Evolutionary conservation across 805 yeast genomes (phyloP).

Genomic region (Babjeviella inositovora): DNA sequence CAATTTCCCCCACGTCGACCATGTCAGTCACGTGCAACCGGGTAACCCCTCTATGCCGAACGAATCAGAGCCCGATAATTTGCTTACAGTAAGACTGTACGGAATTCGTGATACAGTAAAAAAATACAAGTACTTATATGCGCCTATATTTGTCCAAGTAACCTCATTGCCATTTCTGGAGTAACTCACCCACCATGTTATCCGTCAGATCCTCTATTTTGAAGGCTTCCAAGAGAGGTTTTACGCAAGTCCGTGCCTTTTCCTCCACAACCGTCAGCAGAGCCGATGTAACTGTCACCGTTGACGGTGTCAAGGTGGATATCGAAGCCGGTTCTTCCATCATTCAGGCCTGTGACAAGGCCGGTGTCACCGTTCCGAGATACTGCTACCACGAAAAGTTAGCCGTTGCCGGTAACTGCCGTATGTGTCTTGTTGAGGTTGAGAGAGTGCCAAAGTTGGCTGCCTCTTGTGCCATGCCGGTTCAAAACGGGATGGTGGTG

Average conservation of each 20-base stretch:
- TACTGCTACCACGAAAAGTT: conserved; percentile 87
- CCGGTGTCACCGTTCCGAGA: conserved; percentile 77
- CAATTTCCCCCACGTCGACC: too few relatives aligned
- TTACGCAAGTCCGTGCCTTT: conserved; percentile 10
- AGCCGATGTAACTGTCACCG: conserved; percentile 37
- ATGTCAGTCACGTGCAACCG: too few relatives aligned
- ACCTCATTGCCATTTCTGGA: too few relatives aligned
- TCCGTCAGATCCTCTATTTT: too few relatives aligned
- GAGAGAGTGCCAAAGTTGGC: conserved; percentile 82
- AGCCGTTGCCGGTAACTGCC: conserved; percentile 84
- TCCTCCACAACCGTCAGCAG: conserved; percentile 12
- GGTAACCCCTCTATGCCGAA: too few relatives aligned
- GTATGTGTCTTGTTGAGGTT: conserved; percentile 85
- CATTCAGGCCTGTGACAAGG: conserved; percentile 84
- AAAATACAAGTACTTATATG: too few relatives aligned
- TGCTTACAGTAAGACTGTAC: too few relatives aligned
- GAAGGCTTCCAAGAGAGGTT: background rate
- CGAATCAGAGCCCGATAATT: too few relatives aligned
- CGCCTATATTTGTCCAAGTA: too few relatives aligned
- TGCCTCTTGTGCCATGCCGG: conserved; percentile 88
- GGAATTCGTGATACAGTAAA: too few relatives aligned
- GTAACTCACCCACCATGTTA: too few relatives aligned
- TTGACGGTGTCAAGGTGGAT: conserved; percentile 60
- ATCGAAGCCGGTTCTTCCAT: conserved; percentile 81
- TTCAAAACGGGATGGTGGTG: conserved; percentile 79